A percentile compares a stretch with the other conserved stretches of the same genome.
Evolutionary conservation across 306 rosid genomes (phyloP).

Genomic region (Prunus armeniaca): DNA sequence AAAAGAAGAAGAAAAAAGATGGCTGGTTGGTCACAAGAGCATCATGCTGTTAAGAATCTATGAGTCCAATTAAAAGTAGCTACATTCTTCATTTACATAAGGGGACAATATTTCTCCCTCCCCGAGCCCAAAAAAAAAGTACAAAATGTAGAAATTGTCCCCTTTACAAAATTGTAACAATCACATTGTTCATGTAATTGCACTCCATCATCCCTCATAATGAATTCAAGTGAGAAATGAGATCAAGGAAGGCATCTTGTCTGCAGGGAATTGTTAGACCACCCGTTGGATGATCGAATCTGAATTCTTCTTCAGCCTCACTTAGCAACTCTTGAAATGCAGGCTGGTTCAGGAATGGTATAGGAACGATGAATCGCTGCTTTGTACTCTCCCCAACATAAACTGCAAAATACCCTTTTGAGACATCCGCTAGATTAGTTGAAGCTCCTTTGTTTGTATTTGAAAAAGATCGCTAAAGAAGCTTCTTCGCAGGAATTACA

Average conservation of each 20-base stretch:
- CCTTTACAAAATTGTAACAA: neutral
- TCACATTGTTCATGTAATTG: neutral
- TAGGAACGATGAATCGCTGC: slow-evolving; percentile 27
- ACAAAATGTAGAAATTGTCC: neutral
- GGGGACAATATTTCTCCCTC: neutral
- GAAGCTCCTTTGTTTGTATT: neutral
- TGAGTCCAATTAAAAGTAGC: no score
- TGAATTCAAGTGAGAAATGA: slow-evolving; percentile 30
- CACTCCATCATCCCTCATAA: neutral
- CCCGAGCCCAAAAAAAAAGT: neutral
- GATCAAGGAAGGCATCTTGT: slow-evolving; percentile 25
- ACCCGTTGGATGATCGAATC: neutral
- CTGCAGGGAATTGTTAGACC: slow-evolving; percentile 6
- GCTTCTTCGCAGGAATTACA: neutral
- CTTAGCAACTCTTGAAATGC: slow-evolving; percentile 20
- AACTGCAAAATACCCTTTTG: slow-evolving; percentile 29
- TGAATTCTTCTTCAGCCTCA: neutral
- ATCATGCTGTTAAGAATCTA: no score
- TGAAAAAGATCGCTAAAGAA: neutral
- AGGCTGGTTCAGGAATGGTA: slow-evolving; percentile 23
- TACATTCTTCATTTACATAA: neutral
- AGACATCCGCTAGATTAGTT: slow-evolving; percentile 13
- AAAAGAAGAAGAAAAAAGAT: no score
- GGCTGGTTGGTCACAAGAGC: no score
- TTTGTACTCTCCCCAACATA: slow-evolving; percentile 27